Conservation (phyloP, 164 flowering plant genomes). For the Macadamia integrifolia region DNA sequence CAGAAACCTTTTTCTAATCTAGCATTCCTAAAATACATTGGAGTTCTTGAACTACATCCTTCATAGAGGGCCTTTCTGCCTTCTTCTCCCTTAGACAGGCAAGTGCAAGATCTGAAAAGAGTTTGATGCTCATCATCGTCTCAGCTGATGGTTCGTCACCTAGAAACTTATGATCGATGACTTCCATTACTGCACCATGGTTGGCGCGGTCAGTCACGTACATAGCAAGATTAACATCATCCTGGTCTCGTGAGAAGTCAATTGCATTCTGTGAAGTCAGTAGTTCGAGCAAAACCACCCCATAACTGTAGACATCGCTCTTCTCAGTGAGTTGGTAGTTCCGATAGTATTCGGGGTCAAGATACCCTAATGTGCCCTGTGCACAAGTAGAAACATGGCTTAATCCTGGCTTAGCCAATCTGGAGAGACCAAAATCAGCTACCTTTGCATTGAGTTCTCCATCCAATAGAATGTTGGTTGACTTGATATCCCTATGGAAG, state of each 20-base stretch:
- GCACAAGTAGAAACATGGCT: slow-evolving; percentile 70
- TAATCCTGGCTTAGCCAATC: slow-evolving; percentile 51
- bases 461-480: slow-evolving; percentile 63
- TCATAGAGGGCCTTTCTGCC: slow-evolving; percentile 62
- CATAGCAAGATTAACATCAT: slow-evolving; percentile 46
- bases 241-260: slow-evolving; percentile 48
- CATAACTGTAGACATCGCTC: slow-evolving; percentile 75
- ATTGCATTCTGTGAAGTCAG: slow-evolving; percentile 53
- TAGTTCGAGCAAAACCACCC: slow-evolving; percentile 67
- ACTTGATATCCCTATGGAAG: slow-evolving; percentile 66
- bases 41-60: slow-evolving; percentile 44
- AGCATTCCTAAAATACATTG: slow-evolving; percentile 25
- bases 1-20: slow-evolving; percentile 11
- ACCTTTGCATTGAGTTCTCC: slow-evolving; percentile 51
- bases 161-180: slow-evolving; percentile 35
- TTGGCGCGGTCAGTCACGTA: slow-evolving; percentile 30
- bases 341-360: slow-evolving; percentile 65
- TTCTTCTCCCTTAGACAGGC: slow-evolving; percentile 54
- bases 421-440: slow-evolving; percentile 62
- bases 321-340: slow-evolving; percentile 62
- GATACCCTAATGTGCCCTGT: slow-evolving; percentile 70
- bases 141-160: slow-evolving; percentile 18
- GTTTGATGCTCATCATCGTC: slow-evolving; percentile 19
- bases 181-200: slow-evolving; percentile 34
- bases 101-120: slow-evolving; percentile 43